A percentile compares a stretch with the other conserved stretches of the same genome.
Evolutionary conservation across 176 grass and related monocot species (phyloP).

Genomic region (maize (Zea mays)): DNA sequence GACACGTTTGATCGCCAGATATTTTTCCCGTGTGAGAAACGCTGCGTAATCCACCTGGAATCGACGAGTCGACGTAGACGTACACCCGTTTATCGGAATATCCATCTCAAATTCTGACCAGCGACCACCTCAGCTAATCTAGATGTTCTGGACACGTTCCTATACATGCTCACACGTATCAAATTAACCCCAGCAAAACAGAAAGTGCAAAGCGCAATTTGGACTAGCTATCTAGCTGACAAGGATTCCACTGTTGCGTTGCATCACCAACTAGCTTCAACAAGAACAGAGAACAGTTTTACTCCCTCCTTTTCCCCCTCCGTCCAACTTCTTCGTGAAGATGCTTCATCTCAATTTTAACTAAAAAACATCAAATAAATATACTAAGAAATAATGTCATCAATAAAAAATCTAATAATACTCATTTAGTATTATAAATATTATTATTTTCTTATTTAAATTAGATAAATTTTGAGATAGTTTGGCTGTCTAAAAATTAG

Average conservation of each 20-base stretch:
- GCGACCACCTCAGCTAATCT: background rate
- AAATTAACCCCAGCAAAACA: background rate
- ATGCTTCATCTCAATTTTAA: too few relatives aligned
- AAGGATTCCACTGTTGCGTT: background rate
- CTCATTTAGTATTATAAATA: too few relatives aligned
- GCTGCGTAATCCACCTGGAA: background rate
- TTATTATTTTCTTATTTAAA: too few relatives aligned
- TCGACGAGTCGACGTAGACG: background rate
- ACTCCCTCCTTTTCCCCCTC: background rate
- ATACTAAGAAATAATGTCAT: too few relatives aligned
- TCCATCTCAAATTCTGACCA: background rate
- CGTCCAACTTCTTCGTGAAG: too few relatives aligned
- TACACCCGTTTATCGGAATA: background rate
- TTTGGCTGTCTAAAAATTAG: too few relatives aligned
- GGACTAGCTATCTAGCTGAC: background rate
- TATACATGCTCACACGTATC: background rate
- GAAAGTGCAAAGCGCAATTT: background rate
- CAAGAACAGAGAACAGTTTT: background rate
- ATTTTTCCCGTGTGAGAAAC: background rate
- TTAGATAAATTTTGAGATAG: too few relatives aligned
- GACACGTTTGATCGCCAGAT: background rate
- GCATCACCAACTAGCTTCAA: background rate
- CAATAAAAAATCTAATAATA: too few relatives aligned
- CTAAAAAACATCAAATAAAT: too few relatives aligned
- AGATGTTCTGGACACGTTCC: background rate